These are phyloP conservation scores for Dothidotthia symphoricarpi DNA, from an alignment of 2,329 filamentous ascomycete species.

Conservation along the genomic window DNA sequence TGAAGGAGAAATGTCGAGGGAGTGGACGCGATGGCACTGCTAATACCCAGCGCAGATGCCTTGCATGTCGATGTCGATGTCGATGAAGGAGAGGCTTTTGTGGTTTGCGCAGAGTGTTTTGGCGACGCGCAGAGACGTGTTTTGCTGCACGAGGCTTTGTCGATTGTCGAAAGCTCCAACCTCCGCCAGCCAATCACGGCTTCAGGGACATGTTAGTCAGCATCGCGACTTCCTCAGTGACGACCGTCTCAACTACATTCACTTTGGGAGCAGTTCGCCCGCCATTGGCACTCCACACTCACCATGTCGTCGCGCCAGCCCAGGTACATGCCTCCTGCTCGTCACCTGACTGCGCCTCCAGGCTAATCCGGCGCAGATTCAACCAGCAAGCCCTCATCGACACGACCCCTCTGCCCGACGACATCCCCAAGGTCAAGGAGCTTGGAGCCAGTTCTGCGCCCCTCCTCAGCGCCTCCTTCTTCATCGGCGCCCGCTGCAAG, in stretches of 20 bases:
- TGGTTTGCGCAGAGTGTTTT: slow-evolving; percentile 7
- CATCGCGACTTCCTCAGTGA: slow-evolving; percentile 11
- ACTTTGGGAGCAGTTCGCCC: slow-evolving; percentile 29
- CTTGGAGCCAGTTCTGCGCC: slow-evolving; percentile 91
- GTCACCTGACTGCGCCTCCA: slow-evolving; percentile 5
- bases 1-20: not conserved
- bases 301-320: slow-evolving; percentile 62
- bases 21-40: not conserved
- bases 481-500: slow-evolving; percentile 93
- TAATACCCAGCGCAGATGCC: slow-evolving; percentile 9
- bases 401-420: slow-evolving; percentile 88
- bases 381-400: slow-evolving; percentile 91
- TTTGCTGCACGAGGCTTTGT: slow-evolving; percentile 11
- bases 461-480: slow-evolving; percentile 87
- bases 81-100: slow-evolving; percentile 3
- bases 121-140: slow-evolving; percentile 10
- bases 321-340: slow-evolving; percentile 46
- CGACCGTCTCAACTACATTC: slow-evolving; percentile 24
- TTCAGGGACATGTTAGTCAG: not conserved
- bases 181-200: slow-evolving; percentile 9
- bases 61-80: slow-evolving; percentile 13
- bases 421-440: slow-evolving; percentile 90
- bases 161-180: slow-evolving; percentile 17
- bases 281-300: slow-evolving; percentile 43
- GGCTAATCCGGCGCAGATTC: slow-evolving; percentile 64